Base-by-base conservation (phyloP, 2,329 filamentous ascomycete species). In the Mycogone perniciosa region DNA sequence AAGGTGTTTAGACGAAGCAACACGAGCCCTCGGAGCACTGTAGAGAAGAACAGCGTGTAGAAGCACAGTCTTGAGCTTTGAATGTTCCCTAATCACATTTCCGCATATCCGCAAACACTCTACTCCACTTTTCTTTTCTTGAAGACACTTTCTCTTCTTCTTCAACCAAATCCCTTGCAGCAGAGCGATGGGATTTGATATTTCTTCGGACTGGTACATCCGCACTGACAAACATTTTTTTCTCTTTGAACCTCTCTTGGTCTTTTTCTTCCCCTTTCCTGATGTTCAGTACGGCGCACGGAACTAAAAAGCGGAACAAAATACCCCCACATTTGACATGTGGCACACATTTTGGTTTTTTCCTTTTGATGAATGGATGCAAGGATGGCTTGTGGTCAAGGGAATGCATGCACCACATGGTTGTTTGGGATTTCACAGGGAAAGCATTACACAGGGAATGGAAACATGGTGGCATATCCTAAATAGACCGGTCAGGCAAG, bases 1-100 rank as follows among this genome's bases (percentile, higher is more conserved):
- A 80, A 76, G 51, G 79, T 84, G 29, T 83, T 82, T 63, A 76
- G 73, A 57, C 76, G 80, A 42, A 66, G 68, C 44, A 76, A 72
- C 60, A 73, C 70, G 54, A 81, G 74, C 59, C 76, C 76, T 35
- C 66, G 76, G 59, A 70, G 72, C 41, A 81, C 76, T 53, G 72
- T 79, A 53, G 78, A 77, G 46, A 71, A 76, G 64, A 70, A 71
- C 30, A 78, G 71, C 63, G 68, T 72, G 52, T 77, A 76, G 54
- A 76, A 74, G 62, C 63, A 62, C 50, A 74, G 71, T 60, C 67
- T 73, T 58, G 73, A 76, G 20, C 20, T 20, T 20, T 20, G 20
- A 20, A 20, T 2, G 20, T 20, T 20, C 20, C 20, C 20, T 20
- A 20, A 20, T 20, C 20, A 20, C 20, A 20, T 20, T 2, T 20